Conservation (phyloP, 2,329 filamentous ascomycete genomes). For the Cladosporium sp. region DNA sequence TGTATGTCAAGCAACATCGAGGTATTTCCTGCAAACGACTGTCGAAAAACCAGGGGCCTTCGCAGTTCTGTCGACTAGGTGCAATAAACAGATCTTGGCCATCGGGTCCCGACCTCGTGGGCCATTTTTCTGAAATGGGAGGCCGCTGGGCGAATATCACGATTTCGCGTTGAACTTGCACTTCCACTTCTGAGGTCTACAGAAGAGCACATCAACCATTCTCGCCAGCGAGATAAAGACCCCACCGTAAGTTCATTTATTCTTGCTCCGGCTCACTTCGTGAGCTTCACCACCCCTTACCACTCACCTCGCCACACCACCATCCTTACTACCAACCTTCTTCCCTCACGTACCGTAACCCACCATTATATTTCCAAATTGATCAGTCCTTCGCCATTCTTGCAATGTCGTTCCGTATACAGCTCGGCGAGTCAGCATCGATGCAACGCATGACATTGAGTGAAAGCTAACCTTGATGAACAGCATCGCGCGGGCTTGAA, state of each 20-base stretch:
- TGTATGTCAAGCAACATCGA: background rate
- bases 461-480: background rate
- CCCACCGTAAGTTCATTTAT: background rate
- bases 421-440: background rate
- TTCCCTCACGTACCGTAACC: background rate
- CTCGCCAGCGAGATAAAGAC: background rate
- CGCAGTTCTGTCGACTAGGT: background rate
- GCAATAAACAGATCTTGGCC: background rate
- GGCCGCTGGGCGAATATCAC: background rate
- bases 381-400: background rate
- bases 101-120: background rate
- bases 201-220: background rate
- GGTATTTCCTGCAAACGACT: background rate
- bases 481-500: background rate
- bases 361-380: background rate
- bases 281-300: no score
- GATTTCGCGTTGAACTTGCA: background rate
- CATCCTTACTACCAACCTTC: background rate
- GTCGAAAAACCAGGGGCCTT: background rate
- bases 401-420: background rate
- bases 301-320: background rate
- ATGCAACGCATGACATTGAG: background rate
- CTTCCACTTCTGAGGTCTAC: background rate
- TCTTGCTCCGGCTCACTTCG: background rate
- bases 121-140: background rate